phyloP scores from a whole-genome alignment of 352 stramenopile species.

The Globisporangium lucens region DNA sequence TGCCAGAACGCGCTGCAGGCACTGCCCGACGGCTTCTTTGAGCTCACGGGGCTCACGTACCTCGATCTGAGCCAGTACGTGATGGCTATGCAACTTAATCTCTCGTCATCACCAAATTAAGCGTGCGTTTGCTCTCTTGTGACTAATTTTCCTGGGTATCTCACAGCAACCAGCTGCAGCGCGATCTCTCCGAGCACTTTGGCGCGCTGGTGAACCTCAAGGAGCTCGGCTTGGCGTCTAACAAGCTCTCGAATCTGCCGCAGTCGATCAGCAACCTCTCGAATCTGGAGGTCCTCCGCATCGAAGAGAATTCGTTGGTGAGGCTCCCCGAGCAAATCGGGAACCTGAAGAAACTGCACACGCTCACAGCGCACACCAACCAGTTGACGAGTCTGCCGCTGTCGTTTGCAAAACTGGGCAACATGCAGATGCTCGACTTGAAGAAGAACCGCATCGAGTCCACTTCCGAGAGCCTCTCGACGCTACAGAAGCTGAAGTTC shows the following conservation, averaged over 20 bases:
- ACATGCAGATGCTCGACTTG: slow-evolving; percentile 66
- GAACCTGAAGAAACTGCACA: slow-evolving; percentile 52
- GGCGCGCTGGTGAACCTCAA: slow-evolving; percentile 50
- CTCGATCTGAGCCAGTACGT: slow-evolving; percentile 76
- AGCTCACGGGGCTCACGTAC: slow-evolving; percentile 52
- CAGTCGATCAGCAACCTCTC: slow-evolving; percentile 42
- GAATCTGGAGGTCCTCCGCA: slow-evolving; percentile 50
- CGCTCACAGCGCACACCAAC: slow-evolving; percentile 60
- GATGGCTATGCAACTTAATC: neutral
- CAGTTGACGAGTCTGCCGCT: slow-evolving; percentile 44
- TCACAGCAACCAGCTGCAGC: slow-evolving; percentile 58
- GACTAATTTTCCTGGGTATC: neutral
- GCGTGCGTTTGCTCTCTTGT: neutral
- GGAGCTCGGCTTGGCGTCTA: slow-evolving; percentile 56
- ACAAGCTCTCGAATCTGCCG: slow-evolving; percentile 58
- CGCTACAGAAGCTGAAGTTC: slow-evolving; percentile 51
- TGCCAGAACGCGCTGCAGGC: slow-evolving; percentile 58
- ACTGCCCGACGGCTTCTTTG: slow-evolving; percentile 65
- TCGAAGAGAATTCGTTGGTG: slow-evolving; percentile 65
- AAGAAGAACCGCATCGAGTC: slow-evolving; percentile 75
- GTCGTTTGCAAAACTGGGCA: slow-evolving; percentile 41
- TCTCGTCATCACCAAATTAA: neutral
- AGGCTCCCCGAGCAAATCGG: slow-evolving; percentile 49
- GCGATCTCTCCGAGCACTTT: slow-evolving; percentile 51
- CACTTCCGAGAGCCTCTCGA: slow-evolving; percentile 35